phyloP scores from a whole-genome alignment of 2,329 filamentous ascomycete species.

The Ophiocordyceps unilateralis region DNA sequence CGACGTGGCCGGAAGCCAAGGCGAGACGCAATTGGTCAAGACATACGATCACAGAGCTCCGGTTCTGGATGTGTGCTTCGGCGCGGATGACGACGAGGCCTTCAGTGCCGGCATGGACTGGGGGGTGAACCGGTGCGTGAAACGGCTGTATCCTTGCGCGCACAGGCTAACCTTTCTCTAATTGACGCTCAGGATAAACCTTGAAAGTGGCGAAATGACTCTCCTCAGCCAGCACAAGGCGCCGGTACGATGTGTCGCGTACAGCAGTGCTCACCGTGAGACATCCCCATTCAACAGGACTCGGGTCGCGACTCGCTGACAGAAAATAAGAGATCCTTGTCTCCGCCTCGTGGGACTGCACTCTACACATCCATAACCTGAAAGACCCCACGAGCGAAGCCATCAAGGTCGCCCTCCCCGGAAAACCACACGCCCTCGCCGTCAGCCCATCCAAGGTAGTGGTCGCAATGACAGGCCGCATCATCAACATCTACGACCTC shows the following conservation, averaged over 20 bases:
- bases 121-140: slow-evolving; percentile 53
- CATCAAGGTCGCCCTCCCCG: slow-evolving; percentile 55
- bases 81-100: slow-evolving; percentile 62
- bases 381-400: slow-evolving; percentile 31
- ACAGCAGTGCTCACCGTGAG: slow-evolving; percentile 54
- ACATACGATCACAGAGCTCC: slow-evolving; percentile 71
- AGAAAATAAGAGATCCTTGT: slow-evolving; percentile 48
- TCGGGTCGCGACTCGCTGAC: neutral
- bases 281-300: slow-evolving; percentile 1
- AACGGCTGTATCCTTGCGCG: neutral
- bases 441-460: slow-evolving; percentile 66
- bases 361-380: slow-evolving; percentile 67
- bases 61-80: slow-evolving; percentile 84
- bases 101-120: slow-evolving; percentile 79
- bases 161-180: neutral
- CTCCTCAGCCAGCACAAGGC: slow-evolving; percentile 63
- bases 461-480: slow-evolving; percentile 84
- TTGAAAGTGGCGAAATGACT: slow-evolving; percentile 54
- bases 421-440: slow-evolving; percentile 79
- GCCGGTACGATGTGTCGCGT: slow-evolving; percentile 71
- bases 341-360: slow-evolving; percentile 87
- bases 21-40: slow-evolving; percentile 39
- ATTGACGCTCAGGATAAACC: slow-evolving; percentile 38
- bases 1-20: slow-evolving; percentile 45
- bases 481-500: slow-evolving; percentile 91